Base-by-base conservation (phyloP, 2,329 filamentous ascomycete species). In the Dissoconium aciculare region DNA sequence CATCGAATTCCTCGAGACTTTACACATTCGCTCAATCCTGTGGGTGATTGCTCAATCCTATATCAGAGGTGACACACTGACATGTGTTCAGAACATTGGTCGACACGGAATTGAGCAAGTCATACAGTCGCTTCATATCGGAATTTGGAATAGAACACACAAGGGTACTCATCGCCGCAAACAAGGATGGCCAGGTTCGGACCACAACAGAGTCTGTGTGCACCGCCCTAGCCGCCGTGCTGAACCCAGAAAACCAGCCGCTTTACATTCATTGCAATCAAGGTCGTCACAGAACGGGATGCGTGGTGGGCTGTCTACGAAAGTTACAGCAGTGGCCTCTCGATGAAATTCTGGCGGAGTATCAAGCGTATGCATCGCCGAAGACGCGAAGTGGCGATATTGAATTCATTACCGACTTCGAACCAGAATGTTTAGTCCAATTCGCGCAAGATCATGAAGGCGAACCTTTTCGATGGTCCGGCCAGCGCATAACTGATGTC, bases 251-350 rank as follows among this genome's bases (percentile, higher is more conserved):
- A 17, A 83, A 91, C 39, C 74, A 89, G 42, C 85, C 85, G 0
- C 56, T 94, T 8, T 64, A 93, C 23, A 69, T 94, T 27, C 85
- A 94, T 55, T 94, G 85, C 66, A 94, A 93, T 51, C 85, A 92
- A 44, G 85, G 85, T 51, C 89, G 81, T 67, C 85, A 94, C 51
- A 78, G 85, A 35, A 93, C 85, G 11, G 85, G 85, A 13, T 93
- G 84, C 49, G 77, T 89, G n/a, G 69, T 85, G 28, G 85, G 74
- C 11, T 74, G 79, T 34, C 67, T 91, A 39, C 74, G 84, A 39
- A 81, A 79, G 51, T 57, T 80, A 9, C 68, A 72, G 10, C 72
- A 78, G 10, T 81, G 79, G 74, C 60, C 71, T 11, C 52, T 72
- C 1, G 53, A 66, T 1, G 58, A 62, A 11, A 69, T 80, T 19